Evolutionary conservation across 228 moss, liverwort and hornwort genomes (phyloP), one percentile per base, ranked within the genome.

Genomic region (Sphagnum magellanicum): DNA sequence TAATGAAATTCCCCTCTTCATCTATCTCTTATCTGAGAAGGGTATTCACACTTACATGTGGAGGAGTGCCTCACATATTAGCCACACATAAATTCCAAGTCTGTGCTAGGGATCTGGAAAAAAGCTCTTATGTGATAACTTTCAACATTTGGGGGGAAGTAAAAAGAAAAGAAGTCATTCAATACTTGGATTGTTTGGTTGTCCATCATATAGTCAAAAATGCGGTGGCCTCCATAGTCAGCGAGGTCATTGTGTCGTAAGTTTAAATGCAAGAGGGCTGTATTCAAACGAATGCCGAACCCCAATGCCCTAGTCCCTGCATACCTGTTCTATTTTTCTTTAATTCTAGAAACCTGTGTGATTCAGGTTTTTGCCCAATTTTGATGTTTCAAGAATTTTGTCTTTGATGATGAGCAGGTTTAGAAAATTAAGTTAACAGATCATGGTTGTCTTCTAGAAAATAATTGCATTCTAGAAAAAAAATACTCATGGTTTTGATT

Each of bases 201-300:
- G 70, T 91, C 93, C 80, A 91, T 90, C 74, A 87, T 78, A 52
- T 87, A 93, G 63, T 97, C 97, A 66, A 91, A 81, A 63, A 97
- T 85, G 61, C 84, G 72, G 49, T 93, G 87, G 15, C 93, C 93
- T 59, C 88, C 93, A 4, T 89, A 86, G 73, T 97, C 93, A 51
- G 88, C 77, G 5, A 97, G 72, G 4, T 78, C 67, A 63, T 97
- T 97, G 16, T 84, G 74, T 6, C 89, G 75, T 70, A 97, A 68
- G 73, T 93, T 93, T n/a, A 97, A 70, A 6, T 86, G 88, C 46
- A 88, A 62, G 17, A 97, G 61, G 6, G 88, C 83, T 68, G 79
- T 89, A 50, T 97, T 97, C 0, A 73, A 50, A 6, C 81, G 84
- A 57, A 93, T 77, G 50, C 87, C 83, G 50, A 81, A 78, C 3